Conservation (phyloP, 164 flowering plant genomes). For the Vitis rotundifolia region DNA sequence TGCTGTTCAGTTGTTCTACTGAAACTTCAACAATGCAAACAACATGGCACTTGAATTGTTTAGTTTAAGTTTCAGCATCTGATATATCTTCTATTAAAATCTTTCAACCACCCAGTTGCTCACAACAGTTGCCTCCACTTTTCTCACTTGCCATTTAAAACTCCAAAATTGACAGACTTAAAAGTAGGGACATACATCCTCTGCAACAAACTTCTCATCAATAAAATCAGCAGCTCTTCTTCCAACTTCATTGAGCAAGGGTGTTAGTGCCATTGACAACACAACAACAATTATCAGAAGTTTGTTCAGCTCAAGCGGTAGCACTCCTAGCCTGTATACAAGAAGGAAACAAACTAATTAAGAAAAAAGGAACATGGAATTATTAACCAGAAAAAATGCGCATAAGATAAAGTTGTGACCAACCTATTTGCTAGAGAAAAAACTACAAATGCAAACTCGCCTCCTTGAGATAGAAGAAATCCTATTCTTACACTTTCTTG, state of each 20-base stretch:
- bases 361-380: constrained; percentile 5
- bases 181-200: constrained; percentile 46
- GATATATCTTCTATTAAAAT: not conserved
- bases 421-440: constrained; percentile 97
- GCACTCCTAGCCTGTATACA: constrained; percentile 85
- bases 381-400: not conserved
- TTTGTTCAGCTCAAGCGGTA: constrained; percentile 97
- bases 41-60: not conserved
- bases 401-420: constrained; percentile 10
- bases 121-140: too few species aligned
- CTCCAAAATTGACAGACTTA: not conserved
- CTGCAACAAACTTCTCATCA: constrained; percentile 53
- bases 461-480: constrained; percentile 96
- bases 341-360: not conserved
- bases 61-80: not conserved
- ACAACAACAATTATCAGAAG: constrained; percentile 97
- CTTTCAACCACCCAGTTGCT: not conserved
- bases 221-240: constrained; percentile 68
- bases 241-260: constrained; percentile 87
- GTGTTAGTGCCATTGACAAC: constrained; percentile 95
- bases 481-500: constrained; percentile 95
- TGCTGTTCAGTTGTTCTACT: not conserved
- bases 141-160: not conserved
- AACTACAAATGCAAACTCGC: constrained; percentile 97
- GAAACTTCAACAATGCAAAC: not conserved